Evolutionary conservation across 2,329 filamentous ascomycete genomes (phyloP), one percentile per base, ranked within the genome.

Genomic region (Alternaria sp.): DNA sequence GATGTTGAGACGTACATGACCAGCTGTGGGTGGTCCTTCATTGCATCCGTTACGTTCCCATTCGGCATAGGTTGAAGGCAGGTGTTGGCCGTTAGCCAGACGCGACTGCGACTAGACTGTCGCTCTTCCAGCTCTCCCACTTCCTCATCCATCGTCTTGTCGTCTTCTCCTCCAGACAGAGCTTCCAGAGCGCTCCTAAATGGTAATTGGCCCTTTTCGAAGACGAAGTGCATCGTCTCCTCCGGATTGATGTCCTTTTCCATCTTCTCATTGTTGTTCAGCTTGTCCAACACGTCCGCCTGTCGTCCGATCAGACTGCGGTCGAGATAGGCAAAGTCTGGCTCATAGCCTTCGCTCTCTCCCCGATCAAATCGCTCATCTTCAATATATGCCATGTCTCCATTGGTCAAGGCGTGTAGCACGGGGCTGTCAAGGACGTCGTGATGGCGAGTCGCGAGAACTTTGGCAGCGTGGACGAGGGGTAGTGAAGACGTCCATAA

Each of bases 71-170:
- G 95, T 69, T 96, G 92, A 26, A 86, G 78, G 77, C 95, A 99
- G 1, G 91, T 93, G 66, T 93, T 98, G 41, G 93, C 87, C 2
- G 93, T 93, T 53, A 99, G 84, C 76, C 90, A 97, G 3, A 98
- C 81, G 14, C 77, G 76, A 24, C 77, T 72, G 24, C 26, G 17
- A 4, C 72, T 70, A 29, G 68, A 52, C 40, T 77, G 74, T 24
- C 72, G 67, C 46, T 68, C 72, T 26, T 57, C 54, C 53, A 71
- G 7, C 31, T 54, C 55, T 9, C 56, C 56, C 1, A 4, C 21
- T 8, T 17, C 37, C 3, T 52, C 55, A 6, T 56, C 56, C 2
- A 2, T 29, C 13, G 13, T 26, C 0, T 45, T 56, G 2, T 45
- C 56, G 2, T n/a, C 46, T 3, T 50, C 60, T 10, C 17, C 17